A percentile compares a stretch with the other conserved stretches of the same genome.
These are phyloP conservation scores for Apocynum venetum DNA, from an alignment of 257 asterid genomes.

Conservation along the genomic window DNA sequence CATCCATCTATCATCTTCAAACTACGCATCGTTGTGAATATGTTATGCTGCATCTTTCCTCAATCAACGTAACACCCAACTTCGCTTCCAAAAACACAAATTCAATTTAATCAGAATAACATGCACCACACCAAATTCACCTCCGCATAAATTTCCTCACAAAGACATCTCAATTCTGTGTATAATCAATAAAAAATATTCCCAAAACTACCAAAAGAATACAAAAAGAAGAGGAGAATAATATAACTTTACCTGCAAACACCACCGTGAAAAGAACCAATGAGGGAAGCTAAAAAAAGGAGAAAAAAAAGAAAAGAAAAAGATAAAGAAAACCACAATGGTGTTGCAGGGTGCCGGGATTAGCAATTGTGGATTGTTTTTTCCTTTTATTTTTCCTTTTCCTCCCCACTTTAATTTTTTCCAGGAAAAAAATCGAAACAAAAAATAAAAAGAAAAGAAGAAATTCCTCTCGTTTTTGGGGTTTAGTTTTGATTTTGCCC, in stretches of 20 bases:
- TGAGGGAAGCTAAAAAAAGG: not conserved
- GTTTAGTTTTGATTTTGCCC: not conserved
- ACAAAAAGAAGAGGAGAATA: constrained; percentile 8
- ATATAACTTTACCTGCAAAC: constrained; percentile 49
- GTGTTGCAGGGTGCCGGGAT: constrained; percentile 32
- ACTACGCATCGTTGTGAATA: constrained; percentile 73
- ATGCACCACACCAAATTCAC: not conserved
- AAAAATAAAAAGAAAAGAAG: not conserved
- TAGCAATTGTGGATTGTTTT: constrained; percentile 5
- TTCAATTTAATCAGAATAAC: not conserved
- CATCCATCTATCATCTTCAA: constrained; percentile 79
- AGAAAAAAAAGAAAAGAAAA: not conserved
- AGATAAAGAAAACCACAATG: constrained; percentile 19
- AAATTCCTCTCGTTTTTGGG: not conserved
- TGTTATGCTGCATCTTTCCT: constrained; percentile 72
- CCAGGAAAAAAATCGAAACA: not conserved
- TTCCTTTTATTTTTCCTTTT: constrained; percentile 1
- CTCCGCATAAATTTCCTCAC: not conserved
- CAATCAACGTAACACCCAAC: constrained; percentile 20
- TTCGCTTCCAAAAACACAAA: not conserved
- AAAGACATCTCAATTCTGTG: not conserved
- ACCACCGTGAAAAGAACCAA: constrained; percentile 37
- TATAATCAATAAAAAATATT: not conserved
- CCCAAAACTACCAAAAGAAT: not conserved
- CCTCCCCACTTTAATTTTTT: not conserved